Evolutionary conservation across 2,329 filamentous ascomycete species (phyloP).

Genomic region (Sporothrix dimorphospora): DNA sequence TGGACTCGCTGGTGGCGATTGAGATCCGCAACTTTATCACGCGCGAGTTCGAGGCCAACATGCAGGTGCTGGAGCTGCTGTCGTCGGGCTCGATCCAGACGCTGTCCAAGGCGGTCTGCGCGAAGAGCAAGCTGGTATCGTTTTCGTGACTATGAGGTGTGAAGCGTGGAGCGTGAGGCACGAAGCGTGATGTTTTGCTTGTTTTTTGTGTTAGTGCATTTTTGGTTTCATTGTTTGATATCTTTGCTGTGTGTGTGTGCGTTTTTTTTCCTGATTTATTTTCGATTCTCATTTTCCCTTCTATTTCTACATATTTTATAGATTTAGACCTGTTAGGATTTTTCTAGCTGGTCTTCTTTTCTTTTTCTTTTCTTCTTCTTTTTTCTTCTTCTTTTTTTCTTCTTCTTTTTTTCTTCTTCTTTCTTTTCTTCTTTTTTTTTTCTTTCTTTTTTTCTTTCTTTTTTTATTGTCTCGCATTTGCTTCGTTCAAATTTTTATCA

Average conservation of each 20-base stretch:
- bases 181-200: background rate
- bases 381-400: background rate
- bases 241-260: background rate
- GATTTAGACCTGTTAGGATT: background rate
- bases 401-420: too few relatives aligned
- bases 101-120: constrained; percentile 33
- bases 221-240: background rate
- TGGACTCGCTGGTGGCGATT: constrained; percentile 55
- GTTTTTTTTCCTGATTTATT: background rate
- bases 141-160: background rate
- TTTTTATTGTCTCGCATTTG: background rate
- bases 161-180: too few relatives aligned
- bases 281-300: background rate
- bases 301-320: background rate
- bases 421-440: background rate
- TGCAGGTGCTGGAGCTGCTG: constrained; percentile 59
- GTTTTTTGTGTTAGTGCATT: background rate
- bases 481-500: background rate
- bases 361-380: constrained; percentile 17
- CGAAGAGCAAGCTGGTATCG: constrained; percentile 32
- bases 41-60: constrained; percentile 52
- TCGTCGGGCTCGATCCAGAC: constrained; percentile 49
- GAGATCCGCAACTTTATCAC: constrained; percentile 57
- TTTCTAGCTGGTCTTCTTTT: background rate
- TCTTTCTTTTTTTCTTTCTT: background rate